Evolutionary conservation across 768 basidiomycete genomes (phyloP).

Genomic region (button mushroom (Agaricus bisporus)): DNA sequence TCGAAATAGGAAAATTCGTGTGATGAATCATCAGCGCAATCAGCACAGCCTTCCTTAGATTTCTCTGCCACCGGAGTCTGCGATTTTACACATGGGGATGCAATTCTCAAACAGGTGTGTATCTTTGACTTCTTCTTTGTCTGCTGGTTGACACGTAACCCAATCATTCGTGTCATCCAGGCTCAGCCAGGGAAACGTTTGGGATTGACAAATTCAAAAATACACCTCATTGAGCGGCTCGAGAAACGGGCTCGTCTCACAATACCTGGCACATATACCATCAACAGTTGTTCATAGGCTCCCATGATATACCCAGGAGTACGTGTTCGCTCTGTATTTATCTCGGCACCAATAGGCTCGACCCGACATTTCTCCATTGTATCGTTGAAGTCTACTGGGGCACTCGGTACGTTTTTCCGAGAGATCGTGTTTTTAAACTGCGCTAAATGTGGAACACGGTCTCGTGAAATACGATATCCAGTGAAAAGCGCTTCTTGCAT

Average conservation of each 20-base stretch:
- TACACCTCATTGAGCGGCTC: too few species aligned
- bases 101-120: neutral
- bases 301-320: too few species aligned
- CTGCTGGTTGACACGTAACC: neutral
- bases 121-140: neutral
- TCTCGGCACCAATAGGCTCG: neutral
- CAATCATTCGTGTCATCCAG: neutral
- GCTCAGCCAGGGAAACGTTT: too few species aligned
- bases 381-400: neutral
- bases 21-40: too few species aligned
- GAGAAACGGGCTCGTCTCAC: too few species aligned
- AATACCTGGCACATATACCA: too few species aligned
- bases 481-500: neutral
- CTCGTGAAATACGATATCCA: neutral
- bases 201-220: too few species aligned
- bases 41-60: too few species aligned
- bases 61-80: too few species aligned
- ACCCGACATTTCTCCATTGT: neutral
- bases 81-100: neutral
- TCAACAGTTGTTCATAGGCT: too few species aligned
- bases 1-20: too few species aligned
- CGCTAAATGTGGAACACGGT: neutral
- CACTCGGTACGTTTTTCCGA: constrained; percentile 1
- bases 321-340: too few species aligned
- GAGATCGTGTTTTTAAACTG: neutral